Base-by-base conservation (phyloP, 1,284 basidiomycete species). In the Ustilago xerochloae region DNA sequence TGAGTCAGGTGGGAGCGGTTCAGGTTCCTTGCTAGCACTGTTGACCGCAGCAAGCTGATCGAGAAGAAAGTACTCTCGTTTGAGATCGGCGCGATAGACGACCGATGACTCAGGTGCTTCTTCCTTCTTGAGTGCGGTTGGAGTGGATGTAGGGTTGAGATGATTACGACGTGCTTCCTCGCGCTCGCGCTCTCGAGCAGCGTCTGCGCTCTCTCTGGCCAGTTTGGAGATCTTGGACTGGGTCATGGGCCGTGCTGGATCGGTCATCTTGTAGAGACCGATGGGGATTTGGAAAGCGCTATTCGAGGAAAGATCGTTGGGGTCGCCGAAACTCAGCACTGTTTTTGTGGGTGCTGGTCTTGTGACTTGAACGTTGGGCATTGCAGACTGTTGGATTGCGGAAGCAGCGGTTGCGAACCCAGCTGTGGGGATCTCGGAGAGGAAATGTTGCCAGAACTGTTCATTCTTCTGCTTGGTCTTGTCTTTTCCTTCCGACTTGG, bases 221-320 rank as follows among this genome's bases (percentile, higher is more conserved):
- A 77, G 59, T 41, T 75, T 77, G 36, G 68, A 75, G 22, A 79
- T 71, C 62, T 77, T 77, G 58, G 43, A 73, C 88, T 91, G 91
- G n/a, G 89, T 85, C 63, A 92, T 91, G 0, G 93, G 90, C 18
- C 90, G 87, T 2, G 89, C 88, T 30, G 90, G 82, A 28, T 91
- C 89, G 0, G 93, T 95, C 66, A 91, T 92, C 85, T 98, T 98
- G 79, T 90, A 91, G 36, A 90, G 88, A 79, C 90, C 91, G 78
- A 97, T 88, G 1, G 87, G 85, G 59, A 98, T 89, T 78, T 90
- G 89, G 48, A 97, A 86, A 0, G 92, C 90, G 79, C 92, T 89
- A 3, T 90, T 89, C 2, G 88, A 85, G 33, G 65, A 53, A 16
- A 64, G 49, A 13, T 68, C 59, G 26, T 67, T 48, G 6, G 71